These are phyloP conservation scores for Blastocystis sp. DNA, from an alignment of 352 stramenopile species.

Conservation along the genomic window DNA sequence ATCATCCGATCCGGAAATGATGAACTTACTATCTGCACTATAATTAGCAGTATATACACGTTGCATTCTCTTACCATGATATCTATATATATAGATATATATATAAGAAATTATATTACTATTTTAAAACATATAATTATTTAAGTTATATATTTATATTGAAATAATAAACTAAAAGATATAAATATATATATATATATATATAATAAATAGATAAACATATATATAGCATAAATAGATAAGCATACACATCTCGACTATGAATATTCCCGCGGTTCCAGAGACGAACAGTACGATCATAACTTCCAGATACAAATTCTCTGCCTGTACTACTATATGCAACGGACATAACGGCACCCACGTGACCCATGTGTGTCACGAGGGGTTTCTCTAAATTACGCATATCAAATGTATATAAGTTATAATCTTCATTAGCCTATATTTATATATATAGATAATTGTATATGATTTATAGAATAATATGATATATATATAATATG, in stretches of 20 bases:
- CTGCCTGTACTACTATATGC: conserved; percentile 82
- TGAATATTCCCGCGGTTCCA: conserved; percentile 66
- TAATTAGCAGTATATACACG: conserved; percentile 69
- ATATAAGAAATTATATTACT: not conserved
- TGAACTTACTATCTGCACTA: conserved; percentile 69
- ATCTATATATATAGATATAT: conserved; percentile 42
- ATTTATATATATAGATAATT: too few relatives aligned
- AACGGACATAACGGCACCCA: conserved; percentile 85
- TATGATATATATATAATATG: too few relatives aligned
- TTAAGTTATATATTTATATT: too few relatives aligned
- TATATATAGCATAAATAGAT: too few relatives aligned
- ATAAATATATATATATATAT: too few relatives aligned
- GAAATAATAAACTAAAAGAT: too few relatives aligned
- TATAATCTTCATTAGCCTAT: conserved; percentile 87
- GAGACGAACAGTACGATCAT: conserved; percentile 92
- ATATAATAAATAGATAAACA: too few relatives aligned
- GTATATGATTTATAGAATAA: too few relatives aligned
- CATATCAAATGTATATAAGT: conserved; percentile 98
- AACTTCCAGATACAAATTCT: conserved; percentile 88
- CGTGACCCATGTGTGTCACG: conserved; percentile 91
- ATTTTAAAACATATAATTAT: too few relatives aligned
- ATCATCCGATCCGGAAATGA: conserved; percentile 92
- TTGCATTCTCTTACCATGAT: conserved; percentile 98
- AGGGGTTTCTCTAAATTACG: conserved; percentile 68
- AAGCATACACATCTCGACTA: conserved; percentile 63